phyloP scores from a whole-genome alignment of 208 protist species.

The Kentomonas sorsogonicus region DNA sequence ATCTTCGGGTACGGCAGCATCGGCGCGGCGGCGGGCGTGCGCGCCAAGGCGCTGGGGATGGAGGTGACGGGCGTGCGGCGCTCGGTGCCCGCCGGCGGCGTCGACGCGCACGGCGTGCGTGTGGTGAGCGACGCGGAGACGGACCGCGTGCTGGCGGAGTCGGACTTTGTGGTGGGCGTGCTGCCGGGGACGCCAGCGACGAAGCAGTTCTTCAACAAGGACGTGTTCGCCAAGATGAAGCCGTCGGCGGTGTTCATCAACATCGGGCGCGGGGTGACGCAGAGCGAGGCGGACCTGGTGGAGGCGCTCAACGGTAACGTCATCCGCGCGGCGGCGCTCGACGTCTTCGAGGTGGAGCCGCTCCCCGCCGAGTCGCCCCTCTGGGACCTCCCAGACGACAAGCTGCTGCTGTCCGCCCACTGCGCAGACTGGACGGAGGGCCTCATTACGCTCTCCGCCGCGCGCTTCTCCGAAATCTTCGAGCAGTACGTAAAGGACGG shows the following conservation, averaged over 20 bases:
- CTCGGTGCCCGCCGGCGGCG: conserved; percentile 18
- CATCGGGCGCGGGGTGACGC: conserved; percentile 72
- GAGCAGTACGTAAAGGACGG: conserved; percentile 1
- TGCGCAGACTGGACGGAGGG: conserved; percentile 49
- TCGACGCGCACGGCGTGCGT: conserved; percentile 57
- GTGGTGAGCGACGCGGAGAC: conserved; percentile 36
- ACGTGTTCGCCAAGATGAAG: conserved; percentile 75
- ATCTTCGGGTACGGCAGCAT: conserved; percentile 86
- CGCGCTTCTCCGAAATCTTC: conserved; percentile 29
- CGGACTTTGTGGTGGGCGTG: conserved; percentile 82
- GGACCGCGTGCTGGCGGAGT: conserved; percentile 50
- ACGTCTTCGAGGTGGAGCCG: conserved; percentile 80
- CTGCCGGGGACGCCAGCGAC: conserved; percentile 66
- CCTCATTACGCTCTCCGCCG: conserved; percentile 13
- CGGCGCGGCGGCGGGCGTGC: conserved; percentile 41
- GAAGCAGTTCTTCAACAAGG: conserved; percentile 73
- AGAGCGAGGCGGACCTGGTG: conserved; percentile 59
- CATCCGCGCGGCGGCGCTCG: conserved; percentile 71
- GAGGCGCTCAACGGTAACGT: conserved; percentile 45
- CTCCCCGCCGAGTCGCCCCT: conserved; percentile 53
- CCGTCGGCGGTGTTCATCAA: conserved; percentile 78
- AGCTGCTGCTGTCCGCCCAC: conserved; percentile 62
- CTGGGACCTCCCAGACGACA: conserved; percentile 59
- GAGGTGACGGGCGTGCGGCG: conserved; percentile 65
- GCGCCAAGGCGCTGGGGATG: conserved; percentile 54